Conservation (phyloP, 1,284 basidiomycete genomes). For the Ustilago tritici region DNA sequence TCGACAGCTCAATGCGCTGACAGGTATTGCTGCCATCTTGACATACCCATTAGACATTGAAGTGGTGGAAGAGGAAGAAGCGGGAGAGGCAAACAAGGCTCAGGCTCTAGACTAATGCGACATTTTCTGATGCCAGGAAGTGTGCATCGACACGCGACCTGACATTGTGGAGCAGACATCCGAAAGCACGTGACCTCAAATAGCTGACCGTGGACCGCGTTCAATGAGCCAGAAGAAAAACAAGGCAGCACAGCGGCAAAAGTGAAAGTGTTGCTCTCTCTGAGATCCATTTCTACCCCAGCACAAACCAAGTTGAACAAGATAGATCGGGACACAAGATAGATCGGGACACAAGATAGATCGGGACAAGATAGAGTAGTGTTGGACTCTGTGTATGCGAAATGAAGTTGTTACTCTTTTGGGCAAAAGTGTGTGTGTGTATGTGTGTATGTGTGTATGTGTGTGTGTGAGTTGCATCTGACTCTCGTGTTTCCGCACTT, state of each 20-base stretch:
- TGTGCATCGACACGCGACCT: slow-evolving; percentile 4
- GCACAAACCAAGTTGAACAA: too few species aligned
- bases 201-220: slow-evolving; percentile 27
- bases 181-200: slow-evolving; percentile 16
- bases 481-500: background rate
- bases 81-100: slow-evolving; percentile 43
- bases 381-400: slow-evolving; percentile 7
- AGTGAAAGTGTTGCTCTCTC: slow-evolving; percentile 21
- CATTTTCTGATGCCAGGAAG: too few species aligned
- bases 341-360: background rate
- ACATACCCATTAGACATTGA: slow-evolving; percentile 97
- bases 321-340: background rate
- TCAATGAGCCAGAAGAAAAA: background rate
- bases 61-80: slow-evolving; percentile 74
- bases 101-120: background rate
- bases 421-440: background rate
- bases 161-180: background rate
- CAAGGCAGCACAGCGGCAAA: slow-evolving; percentile 9
- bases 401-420: slow-evolving; percentile 1
- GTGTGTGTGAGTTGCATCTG: background rate
- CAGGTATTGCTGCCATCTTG: slow-evolving; percentile 93
- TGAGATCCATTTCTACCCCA: too few species aligned
- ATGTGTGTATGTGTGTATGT: too few species aligned
- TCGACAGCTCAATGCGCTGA: slow-evolving; percentile 85
- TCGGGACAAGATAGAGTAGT: background rate